Evolutionary conservation across 768 basidiomycete genomes (phyloP).

Genomic region (Suillus tomentosus): DNA sequence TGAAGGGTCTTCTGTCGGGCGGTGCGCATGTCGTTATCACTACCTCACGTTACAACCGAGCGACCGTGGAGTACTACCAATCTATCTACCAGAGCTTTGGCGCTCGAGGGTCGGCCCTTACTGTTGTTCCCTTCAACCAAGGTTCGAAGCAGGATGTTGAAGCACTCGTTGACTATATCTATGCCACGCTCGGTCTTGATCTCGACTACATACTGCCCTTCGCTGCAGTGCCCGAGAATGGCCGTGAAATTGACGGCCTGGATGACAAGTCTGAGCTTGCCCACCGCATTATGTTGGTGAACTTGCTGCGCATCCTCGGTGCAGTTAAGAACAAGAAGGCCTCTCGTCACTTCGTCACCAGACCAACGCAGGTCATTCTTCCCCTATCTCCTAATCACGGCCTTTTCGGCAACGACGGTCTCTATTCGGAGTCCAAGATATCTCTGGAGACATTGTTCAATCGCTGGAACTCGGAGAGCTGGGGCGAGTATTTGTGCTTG

Average conservation of each 20-base stretch:
- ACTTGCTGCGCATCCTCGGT: slow-evolving; percentile 92
- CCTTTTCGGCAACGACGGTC: slow-evolving; percentile 94
- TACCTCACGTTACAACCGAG: slow-evolving; percentile 94
- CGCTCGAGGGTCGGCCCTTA: slow-evolving; percentile 92
- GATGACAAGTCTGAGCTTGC: slow-evolving; percentile 98
- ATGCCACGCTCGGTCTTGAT: slow-evolving; percentile 91
- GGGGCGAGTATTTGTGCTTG: slow-evolving; percentile 98
- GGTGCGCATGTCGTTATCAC: slow-evolving; percentile 97
- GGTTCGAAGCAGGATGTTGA: slow-evolving; percentile 99
- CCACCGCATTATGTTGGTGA: slow-evolving; percentile 98
- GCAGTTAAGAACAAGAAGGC: slow-evolving; percentile 99
- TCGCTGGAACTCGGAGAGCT: slow-evolving; percentile 96
- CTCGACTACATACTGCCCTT: slow-evolving; percentile 99
- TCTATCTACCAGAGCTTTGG: slow-evolving; percentile 95
- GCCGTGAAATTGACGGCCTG: slow-evolving; percentile 95
- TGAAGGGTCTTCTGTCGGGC: slow-evolving; percentile 95
- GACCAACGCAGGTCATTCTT: slow-evolving; percentile 97
- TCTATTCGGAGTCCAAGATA: slow-evolving; percentile 98
- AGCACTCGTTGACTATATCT: slow-evolving; percentile 97
- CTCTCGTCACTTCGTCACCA: slow-evolving; percentile 92
- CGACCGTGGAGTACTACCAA: slow-evolving; percentile 97
- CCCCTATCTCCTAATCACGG: slow-evolving; percentile 99
- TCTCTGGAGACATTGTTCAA: slow-evolving; percentile 98
- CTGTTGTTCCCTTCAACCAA: slow-evolving; percentile 99
- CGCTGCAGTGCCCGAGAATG: slow-evolving; percentile 98